Percentiles rank a stretch among this genome's conserved stretches.
These are phyloP conservation scores for Nemania sp. DNA, from an alignment of 2,329 filamentous ascomycete genomes.

Conservation along the genomic window DNA sequence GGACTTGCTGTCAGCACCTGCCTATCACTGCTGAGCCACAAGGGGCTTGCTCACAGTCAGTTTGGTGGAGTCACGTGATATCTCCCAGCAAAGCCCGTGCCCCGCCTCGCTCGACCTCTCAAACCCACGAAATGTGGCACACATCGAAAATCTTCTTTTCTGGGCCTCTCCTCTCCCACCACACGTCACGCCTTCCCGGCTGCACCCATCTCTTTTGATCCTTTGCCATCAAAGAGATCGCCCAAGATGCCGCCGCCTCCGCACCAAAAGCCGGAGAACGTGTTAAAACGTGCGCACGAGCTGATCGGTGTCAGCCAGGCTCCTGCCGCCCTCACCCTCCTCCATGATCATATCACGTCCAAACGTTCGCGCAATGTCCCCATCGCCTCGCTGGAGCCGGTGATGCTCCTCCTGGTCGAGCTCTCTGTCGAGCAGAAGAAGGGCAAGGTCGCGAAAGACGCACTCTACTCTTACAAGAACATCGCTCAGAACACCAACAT, in stretches of 20 bases:
- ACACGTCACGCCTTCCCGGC: conserved; percentile 28
- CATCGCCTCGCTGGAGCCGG: conserved; percentile 93
- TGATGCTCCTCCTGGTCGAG: conserved; percentile 97
- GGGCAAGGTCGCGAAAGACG: conserved; percentile 97
- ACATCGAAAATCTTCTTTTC: conserved; percentile 39
- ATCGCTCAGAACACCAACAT: conserved; percentile 99
- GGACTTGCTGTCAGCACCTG: no score
- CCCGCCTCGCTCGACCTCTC: conserved; percentile 36
- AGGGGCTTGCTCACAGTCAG: no score
- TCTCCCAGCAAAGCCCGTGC: conserved; percentile 27
- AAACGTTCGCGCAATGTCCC: conserved; percentile 97
- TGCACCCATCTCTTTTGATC: conserved; percentile 34
- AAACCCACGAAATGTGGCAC: conserved; percentile 40
- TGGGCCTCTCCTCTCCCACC: conserved; percentile 27
- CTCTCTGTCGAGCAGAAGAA: conserved; percentile 97
- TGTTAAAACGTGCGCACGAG: conserved; percentile 96
- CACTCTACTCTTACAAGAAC: conserved; percentile 99
- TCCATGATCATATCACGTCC: conserved; percentile 98
- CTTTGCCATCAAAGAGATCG: conserved; percentile 38
- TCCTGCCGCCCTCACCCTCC: conserved; percentile 86
- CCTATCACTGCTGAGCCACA: no score
- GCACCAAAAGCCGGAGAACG: conserved; percentile 98
- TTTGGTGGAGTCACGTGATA: conserved; percentile 29
- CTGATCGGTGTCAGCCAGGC: conserved; percentile 97
- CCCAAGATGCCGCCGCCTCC: conserved; percentile 81